Evolutionary conservation across 306 rosid species (phyloP).

Genomic region (Pyrus pyrifolia): DNA sequence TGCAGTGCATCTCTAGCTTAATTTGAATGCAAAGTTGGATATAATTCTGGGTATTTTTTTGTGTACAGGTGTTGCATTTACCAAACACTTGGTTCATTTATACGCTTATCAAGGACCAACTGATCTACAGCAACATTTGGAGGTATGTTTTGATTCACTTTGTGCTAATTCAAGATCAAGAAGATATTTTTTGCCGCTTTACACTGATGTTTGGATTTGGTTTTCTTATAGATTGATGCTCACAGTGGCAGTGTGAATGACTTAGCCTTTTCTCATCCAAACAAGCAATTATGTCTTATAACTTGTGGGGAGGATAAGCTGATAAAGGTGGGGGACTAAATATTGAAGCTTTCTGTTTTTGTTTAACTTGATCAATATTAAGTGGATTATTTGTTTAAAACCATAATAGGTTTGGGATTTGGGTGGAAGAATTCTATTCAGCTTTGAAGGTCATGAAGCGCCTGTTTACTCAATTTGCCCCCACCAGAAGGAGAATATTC

Average conservation of each 20-base stretch:
- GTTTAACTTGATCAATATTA: neutral
- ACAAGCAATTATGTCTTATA: constrained; percentile 29
- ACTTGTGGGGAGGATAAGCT: constrained; percentile 67
- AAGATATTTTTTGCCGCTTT: constrained; percentile 6
- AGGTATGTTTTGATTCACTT: constrained; percentile 31
- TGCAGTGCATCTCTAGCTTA: neutral
- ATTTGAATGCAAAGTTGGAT: neutral
- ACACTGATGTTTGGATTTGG: constrained; percentile 14
- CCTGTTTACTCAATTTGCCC: constrained; percentile 71
- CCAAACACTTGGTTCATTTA: constrained; percentile 57
- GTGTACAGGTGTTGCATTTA: constrained; percentile 57
- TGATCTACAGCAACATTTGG: constrained; percentile 48
- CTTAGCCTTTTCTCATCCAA: constrained; percentile 19
- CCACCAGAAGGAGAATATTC: constrained; percentile 67
- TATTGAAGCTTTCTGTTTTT: neutral
- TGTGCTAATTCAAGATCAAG: constrained; percentile 13
- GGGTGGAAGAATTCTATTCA: constrained; percentile 42
- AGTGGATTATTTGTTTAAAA: neutral
- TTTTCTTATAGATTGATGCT: constrained; percentile 13
- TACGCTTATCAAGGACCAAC: constrained; percentile 44
- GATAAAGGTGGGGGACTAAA: constrained; percentile 39
- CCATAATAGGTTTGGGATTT: constrained; percentile 61
- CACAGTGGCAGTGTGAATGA: constrained; percentile 14
- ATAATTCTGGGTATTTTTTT: constrained; percentile 19
- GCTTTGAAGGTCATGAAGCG: constrained; percentile 70